Conservation (phyloP, 2,329 filamentous ascomycete genomes). For the Plectosphaerella plurivora region DNA sequence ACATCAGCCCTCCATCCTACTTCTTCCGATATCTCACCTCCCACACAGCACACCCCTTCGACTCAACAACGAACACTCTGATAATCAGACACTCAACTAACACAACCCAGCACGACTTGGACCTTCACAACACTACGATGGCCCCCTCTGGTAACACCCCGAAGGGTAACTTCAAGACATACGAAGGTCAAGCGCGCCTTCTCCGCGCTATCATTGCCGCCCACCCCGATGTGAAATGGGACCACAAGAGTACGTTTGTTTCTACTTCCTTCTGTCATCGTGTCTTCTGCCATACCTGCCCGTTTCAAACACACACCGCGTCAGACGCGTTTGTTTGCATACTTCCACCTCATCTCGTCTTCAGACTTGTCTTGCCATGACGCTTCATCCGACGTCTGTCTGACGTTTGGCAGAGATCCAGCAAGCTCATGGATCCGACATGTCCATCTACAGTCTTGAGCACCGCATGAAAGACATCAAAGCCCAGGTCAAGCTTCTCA, state of each 20-base stretch:
- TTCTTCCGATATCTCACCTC: neutral
- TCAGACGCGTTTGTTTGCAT: neutral
- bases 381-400: conserved; percentile 3
- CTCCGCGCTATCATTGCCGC: conserved; percentile 58
- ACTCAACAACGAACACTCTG: neutral
- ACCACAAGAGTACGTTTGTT: conserved; percentile 53
- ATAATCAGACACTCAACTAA: neutral
- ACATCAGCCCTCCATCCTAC: neutral
- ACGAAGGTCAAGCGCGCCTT: conserved; percentile 56
- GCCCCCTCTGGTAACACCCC: conserved; percentile 22
- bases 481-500: conserved; percentile 34
- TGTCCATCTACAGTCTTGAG: conserved; percentile 40
- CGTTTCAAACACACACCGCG: too few species aligned
- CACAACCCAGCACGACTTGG: neutral
- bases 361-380: neutral
- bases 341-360: neutral
- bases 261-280: neutral
- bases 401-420: conserved; percentile 35
- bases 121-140: conserved; percentile 29
- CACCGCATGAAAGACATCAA: conserved; percentile 47
- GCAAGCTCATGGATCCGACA: conserved; percentile 43
- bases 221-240: conserved; percentile 47
- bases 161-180: conserved; percentile 54
- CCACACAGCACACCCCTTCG: neutral
- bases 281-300: neutral